Evolutionary conservation across 176 grass and related monocot species (phyloP).

Genomic region (Rhynchospora pubera): DNA sequence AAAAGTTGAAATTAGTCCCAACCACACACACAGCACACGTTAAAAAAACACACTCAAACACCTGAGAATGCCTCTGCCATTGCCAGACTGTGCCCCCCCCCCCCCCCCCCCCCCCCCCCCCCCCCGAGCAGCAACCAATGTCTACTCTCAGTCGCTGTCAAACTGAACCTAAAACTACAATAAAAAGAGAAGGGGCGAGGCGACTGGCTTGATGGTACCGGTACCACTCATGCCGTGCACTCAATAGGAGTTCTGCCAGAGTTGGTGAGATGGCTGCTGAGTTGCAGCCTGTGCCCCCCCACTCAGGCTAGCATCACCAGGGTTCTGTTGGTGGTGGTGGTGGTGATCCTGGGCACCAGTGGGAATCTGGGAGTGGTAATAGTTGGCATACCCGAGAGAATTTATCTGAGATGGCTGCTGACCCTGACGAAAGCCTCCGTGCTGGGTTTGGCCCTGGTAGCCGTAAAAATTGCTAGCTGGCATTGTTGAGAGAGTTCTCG

Average conservation of each 20-base stretch:
- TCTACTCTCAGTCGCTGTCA: background rate
- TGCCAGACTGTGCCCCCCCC: background rate
- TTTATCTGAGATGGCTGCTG: slow-evolving; percentile 72
- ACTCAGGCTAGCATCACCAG: slow-evolving; percentile 47
- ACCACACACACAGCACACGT: slow-evolving; percentile 24
- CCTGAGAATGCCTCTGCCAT: background rate
- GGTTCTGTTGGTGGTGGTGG: slow-evolving; percentile 45
- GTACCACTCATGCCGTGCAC: background rate
- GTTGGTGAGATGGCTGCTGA: slow-evolving; percentile 50
- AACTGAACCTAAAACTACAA: slow-evolving; percentile 19
- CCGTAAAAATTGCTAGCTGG: slow-evolving; percentile 54
- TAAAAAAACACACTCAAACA: slow-evolving; percentile 16
- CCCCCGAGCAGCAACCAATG: background rate
- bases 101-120: too few species aligned
- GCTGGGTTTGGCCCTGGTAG: slow-evolving; percentile 77
- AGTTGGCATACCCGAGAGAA: slow-evolving; percentile 58
- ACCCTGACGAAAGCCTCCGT: slow-evolving; percentile 53
- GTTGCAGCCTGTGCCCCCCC: slow-evolving; percentile 33
- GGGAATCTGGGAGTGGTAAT: slow-evolving; percentile 56
- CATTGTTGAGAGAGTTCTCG: slow-evolving; percentile 61
- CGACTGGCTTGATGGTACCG: background rate
- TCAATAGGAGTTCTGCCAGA: slow-evolving; percentile 90
- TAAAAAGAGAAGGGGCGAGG: background rate
- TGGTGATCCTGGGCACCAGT: slow-evolving; percentile 58
- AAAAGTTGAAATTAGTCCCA: slow-evolving; percentile 20